phyloP scores from a whole-genome alignment of 257 asterid species.

The Capsicum rhomboideum region DNA sequence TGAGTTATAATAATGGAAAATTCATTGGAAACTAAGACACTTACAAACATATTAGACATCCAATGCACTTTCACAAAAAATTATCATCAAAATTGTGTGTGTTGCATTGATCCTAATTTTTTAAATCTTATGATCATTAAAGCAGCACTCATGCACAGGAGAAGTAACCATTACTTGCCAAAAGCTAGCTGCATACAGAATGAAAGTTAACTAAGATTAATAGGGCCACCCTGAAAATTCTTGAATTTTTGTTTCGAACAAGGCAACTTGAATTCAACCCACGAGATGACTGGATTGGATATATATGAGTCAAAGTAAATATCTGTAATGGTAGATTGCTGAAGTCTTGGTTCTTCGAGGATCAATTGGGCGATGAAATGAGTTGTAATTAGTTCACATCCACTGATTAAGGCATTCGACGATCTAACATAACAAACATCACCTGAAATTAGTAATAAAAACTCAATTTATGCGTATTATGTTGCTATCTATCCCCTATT shows the following conservation, averaged over 20 bases:
- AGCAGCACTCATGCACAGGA: neutral
- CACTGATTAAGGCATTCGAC: no score
- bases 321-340: neutral
- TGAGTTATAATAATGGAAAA: neutral
- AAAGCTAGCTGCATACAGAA: neutral
- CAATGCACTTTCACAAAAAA: neutral
- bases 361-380: no score
- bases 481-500: no score
- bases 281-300: neutral
- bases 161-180: neutral
- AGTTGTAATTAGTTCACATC: no score
- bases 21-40: neutral
- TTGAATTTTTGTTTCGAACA: neutral
- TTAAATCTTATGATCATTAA: neutral
- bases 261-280: neutral
- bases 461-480: no score
- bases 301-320: neutral
- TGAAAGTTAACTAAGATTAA: neutral
- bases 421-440: no score
- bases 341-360: neutral
- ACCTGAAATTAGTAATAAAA: no score
- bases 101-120: neutral
- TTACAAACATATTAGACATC: neutral
- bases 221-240: neutral
- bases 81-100: neutral